Evolutionary conservation across 257 asterid species (phyloP).

Genomic region (Marsdenia floribunda): DNA sequence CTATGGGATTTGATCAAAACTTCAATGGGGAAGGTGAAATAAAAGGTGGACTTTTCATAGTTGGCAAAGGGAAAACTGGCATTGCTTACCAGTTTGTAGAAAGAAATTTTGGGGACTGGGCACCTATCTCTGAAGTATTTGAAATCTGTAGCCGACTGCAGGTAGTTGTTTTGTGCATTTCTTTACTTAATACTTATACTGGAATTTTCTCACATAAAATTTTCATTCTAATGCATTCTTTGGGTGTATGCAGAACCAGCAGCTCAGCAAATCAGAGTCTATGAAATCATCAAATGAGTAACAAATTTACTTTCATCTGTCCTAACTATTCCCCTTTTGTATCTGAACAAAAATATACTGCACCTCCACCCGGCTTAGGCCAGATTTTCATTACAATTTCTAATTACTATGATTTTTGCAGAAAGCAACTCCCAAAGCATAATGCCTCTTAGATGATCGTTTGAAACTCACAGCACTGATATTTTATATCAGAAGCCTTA

Average conservation of each 20-base stretch:
- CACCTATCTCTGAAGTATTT: slow-evolving; percentile 66
- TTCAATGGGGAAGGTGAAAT: slow-evolving; percentile 79
- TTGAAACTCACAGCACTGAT: background rate
- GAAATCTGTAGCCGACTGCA: slow-evolving; percentile 68
- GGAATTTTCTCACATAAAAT: background rate
- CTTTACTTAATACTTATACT: background rate
- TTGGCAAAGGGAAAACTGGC: slow-evolving; percentile 73
- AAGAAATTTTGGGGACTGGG: slow-evolving; percentile 90
- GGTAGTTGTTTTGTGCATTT: slow-evolving; percentile 36
- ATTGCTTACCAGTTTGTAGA: slow-evolving; percentile 77
- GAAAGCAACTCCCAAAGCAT: background rate
- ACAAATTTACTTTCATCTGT: background rate
- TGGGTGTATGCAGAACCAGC: slow-evolving; percentile 23
- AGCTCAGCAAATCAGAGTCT: slow-evolving; percentile 18
- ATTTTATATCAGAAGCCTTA: background rate
- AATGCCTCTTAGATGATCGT: background rate
- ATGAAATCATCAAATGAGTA: slow-evolving; percentile 9
- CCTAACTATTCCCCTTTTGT: slow-evolving; percentile 12
- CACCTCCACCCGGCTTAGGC: background rate
- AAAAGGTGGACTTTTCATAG: slow-evolving; percentile 74
- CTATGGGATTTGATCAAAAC: slow-evolving; percentile 52
- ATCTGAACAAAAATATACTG: background rate
- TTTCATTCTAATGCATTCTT: slow-evolving; percentile 16
- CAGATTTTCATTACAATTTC: background rate
- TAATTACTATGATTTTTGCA: background rate